Base-by-base conservation (phyloP, 2,329 filamentous ascomycete genomes). In the Bipolaris bicolor region DNA sequence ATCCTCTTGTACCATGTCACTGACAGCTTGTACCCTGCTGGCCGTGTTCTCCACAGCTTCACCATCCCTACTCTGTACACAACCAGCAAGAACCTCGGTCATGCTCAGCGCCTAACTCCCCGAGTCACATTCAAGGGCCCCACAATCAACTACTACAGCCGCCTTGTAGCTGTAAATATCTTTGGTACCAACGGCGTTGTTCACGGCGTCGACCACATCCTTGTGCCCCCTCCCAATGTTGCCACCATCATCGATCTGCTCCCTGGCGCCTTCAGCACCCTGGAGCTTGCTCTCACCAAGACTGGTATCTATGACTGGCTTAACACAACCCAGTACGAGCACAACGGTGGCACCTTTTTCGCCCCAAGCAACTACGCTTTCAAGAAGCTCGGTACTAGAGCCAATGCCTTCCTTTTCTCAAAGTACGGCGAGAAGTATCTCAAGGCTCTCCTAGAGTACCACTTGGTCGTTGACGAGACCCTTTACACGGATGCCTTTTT, bases 361-460 rank as follows among this genome's bases (percentile, higher is more conserved):
- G 90, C 90, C 0, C 92, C 93, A 0, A 86, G 84, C 44, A 97
- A 97, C 82, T 79, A 77, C 4, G 93, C 92, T n/a, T 97, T 94
- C 80, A 72, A 83, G 67, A 85, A 85, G 63, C 87, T 97, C 1
- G 91, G 92, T 0, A 83, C 85, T 1, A 81, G 75, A 53, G 85
- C 89, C 67, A 96, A 94, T 71, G 90, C 88, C 20, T 97, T 96
- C 82, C 82, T 97, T 3, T 97, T 97, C 83, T 90, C 89, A 57
- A 81, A 85, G 26, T 84, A 82, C 50, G 93, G 93, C 1, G 80
- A 84, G 62, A 88, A 88, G 74, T 96, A 91, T 72, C 84, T 97
- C 16, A 86, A 85, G 63, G 91, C 91, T 0, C 79, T 97, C 44
- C 81, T 96, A 15, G 82, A 91, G 78, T 96, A 96, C 72, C 90